Conservation (phyloP, 768 basidiomycete genomes). For the Chalciporus pseudorubinellus region DNA sequence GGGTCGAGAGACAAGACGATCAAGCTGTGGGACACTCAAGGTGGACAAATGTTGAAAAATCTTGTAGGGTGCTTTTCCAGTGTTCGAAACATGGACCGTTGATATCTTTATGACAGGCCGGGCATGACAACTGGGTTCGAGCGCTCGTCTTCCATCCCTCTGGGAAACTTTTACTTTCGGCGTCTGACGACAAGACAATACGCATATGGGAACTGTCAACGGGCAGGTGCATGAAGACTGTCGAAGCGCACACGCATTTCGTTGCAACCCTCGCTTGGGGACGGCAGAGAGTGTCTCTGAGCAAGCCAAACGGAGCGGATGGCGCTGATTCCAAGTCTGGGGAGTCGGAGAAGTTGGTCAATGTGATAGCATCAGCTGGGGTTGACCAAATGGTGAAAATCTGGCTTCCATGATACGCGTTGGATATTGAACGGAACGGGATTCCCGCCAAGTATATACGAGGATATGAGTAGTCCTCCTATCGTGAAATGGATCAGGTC, state of each 20-base stretch:
- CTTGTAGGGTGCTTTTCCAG: slow-evolving; percentile 46
- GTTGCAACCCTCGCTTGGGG: slow-evolving; percentile 84
- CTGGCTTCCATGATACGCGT: slow-evolving; percentile 52
- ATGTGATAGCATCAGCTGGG: slow-evolving; percentile 67
- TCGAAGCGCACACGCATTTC: slow-evolving; percentile 86
- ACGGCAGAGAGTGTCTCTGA: slow-evolving; percentile 46
- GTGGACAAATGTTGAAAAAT: slow-evolving; percentile 77
- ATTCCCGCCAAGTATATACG: slow-evolving; percentile 4
- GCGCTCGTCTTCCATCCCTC: slow-evolving; percentile 86
- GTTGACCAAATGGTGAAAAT: slow-evolving; percentile 67
- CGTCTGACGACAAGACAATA: slow-evolving; percentile 89
- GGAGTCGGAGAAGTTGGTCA: slow-evolving; percentile 57
- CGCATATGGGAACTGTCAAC: slow-evolving; percentile 87
- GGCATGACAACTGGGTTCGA: slow-evolving; percentile 90
- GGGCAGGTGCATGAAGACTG: slow-evolving; percentile 80
- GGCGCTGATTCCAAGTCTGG: slow-evolving; percentile 32
- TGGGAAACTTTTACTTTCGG: slow-evolving; percentile 87
- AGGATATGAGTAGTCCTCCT: slow-evolving; percentile 12
- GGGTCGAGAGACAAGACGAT: slow-evolving; percentile 91
- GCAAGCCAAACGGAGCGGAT: slow-evolving; percentile 38
- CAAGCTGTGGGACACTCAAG: slow-evolving; percentile 85
- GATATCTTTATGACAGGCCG: slow-evolving; percentile 42
- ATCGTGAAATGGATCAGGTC: neutral
- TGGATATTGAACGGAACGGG: neutral
- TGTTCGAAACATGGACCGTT: slow-evolving; percentile 1